Conservation (phyloP, 164 flowering plant genomes). For the Aristolochia contorta region DNA sequence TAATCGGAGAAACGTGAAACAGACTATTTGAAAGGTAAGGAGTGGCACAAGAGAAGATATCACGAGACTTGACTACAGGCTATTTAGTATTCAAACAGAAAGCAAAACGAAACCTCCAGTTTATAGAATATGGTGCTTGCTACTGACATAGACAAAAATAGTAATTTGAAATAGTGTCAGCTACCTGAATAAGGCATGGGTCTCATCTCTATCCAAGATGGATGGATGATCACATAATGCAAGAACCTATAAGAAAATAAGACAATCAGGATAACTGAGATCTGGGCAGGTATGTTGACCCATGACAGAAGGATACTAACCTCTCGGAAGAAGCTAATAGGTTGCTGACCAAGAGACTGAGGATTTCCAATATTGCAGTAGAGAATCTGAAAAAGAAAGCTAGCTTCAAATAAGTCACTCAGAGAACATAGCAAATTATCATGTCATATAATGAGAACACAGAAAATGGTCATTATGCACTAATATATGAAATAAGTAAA, state of each 20-base stretch:
- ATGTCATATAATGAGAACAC: no score
- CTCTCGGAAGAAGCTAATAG: conserved; percentile 94
- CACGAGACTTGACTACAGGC: no score
- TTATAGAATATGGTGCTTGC: no score
- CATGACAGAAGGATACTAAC: conserved; percentile 27
- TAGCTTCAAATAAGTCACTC: no score
- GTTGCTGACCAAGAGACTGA: conserved; percentile 96
- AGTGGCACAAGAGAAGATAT: no score
- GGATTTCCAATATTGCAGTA: conserved; percentile 99
- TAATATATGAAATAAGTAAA: no score
- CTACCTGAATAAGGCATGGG: conserved; percentile 88
- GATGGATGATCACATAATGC: conserved; percentile 86
- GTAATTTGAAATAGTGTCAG: not conserved
- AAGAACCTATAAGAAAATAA: conserved; percentile 49
- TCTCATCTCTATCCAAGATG: conserved; percentile 71
- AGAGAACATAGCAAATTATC: no score
- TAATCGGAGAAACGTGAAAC: no score
- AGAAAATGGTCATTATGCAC: no score
- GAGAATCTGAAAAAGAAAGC: conserved; percentile 46
- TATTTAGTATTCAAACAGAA: no score
- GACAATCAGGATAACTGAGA: conserved; percentile 2
- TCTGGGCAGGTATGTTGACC: not conserved
- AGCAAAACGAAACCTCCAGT: no score
- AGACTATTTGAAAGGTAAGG: no score
- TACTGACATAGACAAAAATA: not conserved